Base-by-base conservation (phyloP, 2,329 filamentous ascomycete genomes). In the Claviceps spartinae region DNA sequence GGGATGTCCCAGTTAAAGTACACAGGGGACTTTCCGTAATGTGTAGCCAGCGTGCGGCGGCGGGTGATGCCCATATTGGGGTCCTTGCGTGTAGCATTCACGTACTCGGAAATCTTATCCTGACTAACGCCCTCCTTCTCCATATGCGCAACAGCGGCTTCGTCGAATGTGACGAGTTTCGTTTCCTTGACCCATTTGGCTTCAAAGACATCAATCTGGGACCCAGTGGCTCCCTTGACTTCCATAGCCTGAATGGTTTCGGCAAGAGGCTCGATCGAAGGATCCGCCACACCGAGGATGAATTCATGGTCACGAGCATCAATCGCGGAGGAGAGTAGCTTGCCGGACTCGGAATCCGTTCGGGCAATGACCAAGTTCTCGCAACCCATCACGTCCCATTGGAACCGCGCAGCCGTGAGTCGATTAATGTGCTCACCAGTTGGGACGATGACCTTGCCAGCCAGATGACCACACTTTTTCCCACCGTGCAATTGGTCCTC, bases 401-500 rank as follows among this genome's bases (percentile, higher is more conserved):
- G 93, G 72, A 95, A 96, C 54, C 93, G 83, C 3, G 91, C 83
- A 1, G 93, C 90, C 20, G 89, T 83, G 4, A 98, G 81, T 30
- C 93, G 84, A 72, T 95, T 96, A 74, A 97, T 95, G 72, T 98
- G 93, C 66, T 97, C 93, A 55, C 89, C 86, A 0, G 90, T 82
- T 0, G 93, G 91, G 2, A 97, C 93, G 8, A 98, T 75, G 1
- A 97, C 93, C 67, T 97, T 98, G 59, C 93, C 93, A 1, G 93
- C 93, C 55, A 97, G 73, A 70, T 98, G 93, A 16, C 93, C 93
- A 64, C 93, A 98, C 71, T 97, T 98, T 76, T 98, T 98, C 55
- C 93, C 93, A 44, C 93, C 93, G 65, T 97, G 93, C 47, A 97
- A 79, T 70, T 98, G 93, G 64, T 98, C 93, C 69, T 98, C 93